Conservation (phyloP, 2,329 filamentous ascomycete genomes). For the Aspergillus sp. region DNA sequence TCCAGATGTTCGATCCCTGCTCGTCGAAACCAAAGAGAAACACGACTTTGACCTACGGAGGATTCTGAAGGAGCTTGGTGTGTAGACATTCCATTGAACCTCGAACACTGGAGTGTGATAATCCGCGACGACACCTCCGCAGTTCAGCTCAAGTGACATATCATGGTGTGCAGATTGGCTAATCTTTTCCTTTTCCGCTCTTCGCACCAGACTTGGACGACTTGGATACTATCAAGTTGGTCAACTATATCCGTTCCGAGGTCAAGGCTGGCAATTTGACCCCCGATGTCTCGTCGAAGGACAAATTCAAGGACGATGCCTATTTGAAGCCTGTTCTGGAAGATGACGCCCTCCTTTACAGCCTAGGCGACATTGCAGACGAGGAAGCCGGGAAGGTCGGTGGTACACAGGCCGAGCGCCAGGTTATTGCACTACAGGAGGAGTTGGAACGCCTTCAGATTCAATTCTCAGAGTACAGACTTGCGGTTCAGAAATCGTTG, state of each 20-base stretch:
- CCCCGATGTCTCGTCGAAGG: constrained; percentile 63
- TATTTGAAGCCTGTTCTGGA: constrained; percentile 84
- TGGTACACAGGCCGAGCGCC: constrained; percentile 47
- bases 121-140: constrained; percentile 13
- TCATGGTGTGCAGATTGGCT: constrained; percentile 12
- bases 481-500: constrained; percentile 68
- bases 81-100: constrained; percentile 33
- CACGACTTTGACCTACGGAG: constrained; percentile 70
- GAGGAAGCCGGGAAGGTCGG: constrained; percentile 32
- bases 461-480: constrained; percentile 69
- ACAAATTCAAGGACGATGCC: constrained; percentile 74
- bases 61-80: constrained; percentile 57
- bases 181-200: constrained; percentile 23
- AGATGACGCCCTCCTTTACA: constrained; percentile 87
- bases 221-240: constrained; percentile 72
- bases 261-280: constrained; percentile 50
- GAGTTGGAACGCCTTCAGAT: constrained; percentile 63
- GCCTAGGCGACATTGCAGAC: constrained; percentile 74
- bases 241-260: constrained; percentile 67
- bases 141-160: constrained; percentile 14
- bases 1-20: constrained; percentile 66
- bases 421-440: constrained; percentile 64
- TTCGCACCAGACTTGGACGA: constrained; percentile 67
- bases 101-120: constrained; percentile 14
- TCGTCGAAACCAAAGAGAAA: constrained; percentile 69